Evolutionary conservation across 768 basidiomycete species (phyloP).

Genomic region (Leccinum obscurum): DNA sequence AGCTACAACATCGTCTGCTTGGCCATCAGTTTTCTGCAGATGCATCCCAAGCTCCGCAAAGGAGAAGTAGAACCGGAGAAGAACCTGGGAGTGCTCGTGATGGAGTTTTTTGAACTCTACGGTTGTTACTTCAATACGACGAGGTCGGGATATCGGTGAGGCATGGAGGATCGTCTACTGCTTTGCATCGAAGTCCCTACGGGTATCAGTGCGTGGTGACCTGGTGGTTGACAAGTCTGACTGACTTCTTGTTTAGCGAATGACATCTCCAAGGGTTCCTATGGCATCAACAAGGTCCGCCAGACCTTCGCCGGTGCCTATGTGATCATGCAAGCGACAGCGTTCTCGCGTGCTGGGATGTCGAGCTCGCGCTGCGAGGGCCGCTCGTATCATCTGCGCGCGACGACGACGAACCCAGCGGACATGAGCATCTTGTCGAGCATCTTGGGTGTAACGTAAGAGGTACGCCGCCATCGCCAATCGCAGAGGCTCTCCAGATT

Average conservation of each 20-base stretch:
- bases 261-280: constrained; percentile 90
- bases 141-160: too few relatives aligned
- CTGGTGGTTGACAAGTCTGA: neutral
- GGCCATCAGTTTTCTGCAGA: too few relatives aligned
- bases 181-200: too few relatives aligned
- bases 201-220: constrained; percentile 60
- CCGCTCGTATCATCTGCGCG: constrained; percentile 44
- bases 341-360: constrained; percentile 64
- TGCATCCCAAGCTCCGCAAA: too few relatives aligned
- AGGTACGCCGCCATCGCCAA: constrained; percentile 49
- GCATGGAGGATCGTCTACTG: too few relatives aligned
- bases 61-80: too few relatives aligned
- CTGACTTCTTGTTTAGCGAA: constrained; percentile 56
- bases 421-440: constrained; percentile 79
- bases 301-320: constrained; percentile 82
- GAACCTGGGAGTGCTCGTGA: too few relatives aligned
- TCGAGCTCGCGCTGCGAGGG: constrained; percentile 57
- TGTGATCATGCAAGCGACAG: constrained; percentile 72
- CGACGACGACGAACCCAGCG: constrained; percentile 47
- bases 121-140: too few relatives aligned
- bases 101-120: too few relatives aligned
- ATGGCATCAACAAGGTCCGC: constrained; percentile 77
- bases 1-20: too few relatives aligned
- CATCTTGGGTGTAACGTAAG: constrained; percentile 80
- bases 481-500: neutral